These are phyloP conservation scores for Phialophora verrucosa DNA, from an alignment of 2,329 filamentous ascomycete species.

Conservation along the genomic window DNA sequence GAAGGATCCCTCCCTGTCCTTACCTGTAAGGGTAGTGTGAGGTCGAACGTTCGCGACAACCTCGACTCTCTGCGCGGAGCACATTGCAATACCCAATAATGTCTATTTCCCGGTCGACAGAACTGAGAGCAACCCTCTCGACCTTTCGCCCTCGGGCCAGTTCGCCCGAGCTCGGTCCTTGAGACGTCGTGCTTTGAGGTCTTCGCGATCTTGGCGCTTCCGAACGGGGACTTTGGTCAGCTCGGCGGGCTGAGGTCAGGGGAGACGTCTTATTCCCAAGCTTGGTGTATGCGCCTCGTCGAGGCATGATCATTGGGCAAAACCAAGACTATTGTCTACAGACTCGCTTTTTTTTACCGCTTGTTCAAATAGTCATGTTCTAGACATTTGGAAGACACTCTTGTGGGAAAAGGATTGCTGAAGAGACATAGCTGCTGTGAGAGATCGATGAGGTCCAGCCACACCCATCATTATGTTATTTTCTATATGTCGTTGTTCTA, in stretches of 20 bases:
- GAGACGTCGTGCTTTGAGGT: constrained; percentile 26
- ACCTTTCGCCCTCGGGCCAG: constrained; percentile 23
- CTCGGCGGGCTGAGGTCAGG: constrained; percentile 32
- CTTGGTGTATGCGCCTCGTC: constrained; percentile 37
- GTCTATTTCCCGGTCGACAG: constrained; percentile 36
- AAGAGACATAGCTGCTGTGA: background rate
- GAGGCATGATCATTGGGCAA: constrained; percentile 38
- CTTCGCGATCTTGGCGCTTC: constrained; percentile 15
- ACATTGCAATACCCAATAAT: constrained; percentile 32
- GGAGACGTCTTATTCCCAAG: constrained; percentile 40
- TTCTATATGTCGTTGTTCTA: constrained; percentile 2
- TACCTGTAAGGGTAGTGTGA: constrained; percentile 13
- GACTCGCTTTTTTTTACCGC: background rate
- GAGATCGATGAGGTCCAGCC: background rate
- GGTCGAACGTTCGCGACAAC: constrained; percentile 30
- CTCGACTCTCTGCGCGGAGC: constrained; percentile 29
- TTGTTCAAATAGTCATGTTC: background rate
- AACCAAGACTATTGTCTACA: constrained; percentile 39
- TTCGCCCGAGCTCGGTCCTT: constrained; percentile 29
- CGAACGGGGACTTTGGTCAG: constrained; percentile 28
- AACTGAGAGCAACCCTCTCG: constrained; percentile 34
- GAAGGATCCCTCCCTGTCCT: constrained; percentile 26
- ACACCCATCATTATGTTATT: background rate
- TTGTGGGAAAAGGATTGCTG: background rate
- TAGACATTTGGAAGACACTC: background rate